A percentile compares a stretch with the other conserved stretches of the same genome.
Evolutionary conservation across 176 grass and related monocot species (phyloP).

Genomic region (Avena sativa): DNA sequence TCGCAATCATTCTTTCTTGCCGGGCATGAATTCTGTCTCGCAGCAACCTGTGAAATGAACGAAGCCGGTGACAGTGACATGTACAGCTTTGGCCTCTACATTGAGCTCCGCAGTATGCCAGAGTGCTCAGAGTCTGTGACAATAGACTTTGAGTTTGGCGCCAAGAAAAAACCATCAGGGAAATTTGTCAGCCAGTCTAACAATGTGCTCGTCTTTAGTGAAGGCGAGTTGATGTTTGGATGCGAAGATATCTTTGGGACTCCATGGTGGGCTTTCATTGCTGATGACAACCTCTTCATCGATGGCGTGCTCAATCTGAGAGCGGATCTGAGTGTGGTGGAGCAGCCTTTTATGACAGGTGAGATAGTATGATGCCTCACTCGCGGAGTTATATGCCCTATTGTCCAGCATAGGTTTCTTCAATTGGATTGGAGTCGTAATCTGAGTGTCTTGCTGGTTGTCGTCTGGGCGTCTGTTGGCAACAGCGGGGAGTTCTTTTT

Average conservation of each 20-base stretch:
- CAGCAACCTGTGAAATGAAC: slow-evolving; percentile 74
- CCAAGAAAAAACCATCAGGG: slow-evolving; percentile 54
- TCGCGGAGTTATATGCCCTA: background rate
- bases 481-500: no score
- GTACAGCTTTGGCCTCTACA: slow-evolving; percentile 79
- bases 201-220: slow-evolving; percentile 51
- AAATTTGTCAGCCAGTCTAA: slow-evolving; percentile 81
- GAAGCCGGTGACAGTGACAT: slow-evolving; percentile 42
- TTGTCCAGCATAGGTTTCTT: background rate
- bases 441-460: background rate
- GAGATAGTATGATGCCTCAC: background rate
- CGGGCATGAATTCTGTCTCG: slow-evolving; percentile 77
- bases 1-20: slow-evolving; percentile 75
- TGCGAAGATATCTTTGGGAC: slow-evolving; percentile 77
- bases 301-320: slow-evolving; percentile 75
- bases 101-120: background rate
- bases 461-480: no score
- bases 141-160: slow-evolving; percentile 79
- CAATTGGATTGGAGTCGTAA: background rate
- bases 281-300: slow-evolving; percentile 77
- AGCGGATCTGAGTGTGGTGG: slow-evolving; percentile 55
- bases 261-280: slow-evolving; percentile 77
- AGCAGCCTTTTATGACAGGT: background rate
- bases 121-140: background rate
- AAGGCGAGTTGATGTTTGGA: slow-evolving; percentile 59